Base-by-base conservation (phyloP, 495 filamentous ascomycete species). In the Aspergillus cristatus region DNA sequence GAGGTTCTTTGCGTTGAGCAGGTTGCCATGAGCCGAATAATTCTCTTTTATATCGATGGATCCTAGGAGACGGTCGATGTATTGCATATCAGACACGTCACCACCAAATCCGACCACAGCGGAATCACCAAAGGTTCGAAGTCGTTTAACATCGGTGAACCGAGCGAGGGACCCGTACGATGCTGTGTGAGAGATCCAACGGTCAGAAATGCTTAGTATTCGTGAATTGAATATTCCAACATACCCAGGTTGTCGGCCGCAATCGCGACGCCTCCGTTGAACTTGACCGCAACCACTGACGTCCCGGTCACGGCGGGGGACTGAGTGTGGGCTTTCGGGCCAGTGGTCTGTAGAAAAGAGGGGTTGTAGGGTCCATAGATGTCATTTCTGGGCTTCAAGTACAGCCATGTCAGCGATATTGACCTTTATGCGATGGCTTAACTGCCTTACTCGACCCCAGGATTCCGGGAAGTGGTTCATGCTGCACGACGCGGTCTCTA, bases 21-120 rank as follows among this genome's bases (percentile, higher is more conserved):
- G 62, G 52, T 72, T 72, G 28, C 57, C 52, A 44, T 72, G 60
- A 38, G 64, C 59, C 36, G 72, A 73, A 68, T 98, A 96, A 42
- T 86, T 84, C 67, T 97, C 91, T 56, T 81, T 72, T 68, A 89
- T 86, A 57, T 82, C 77, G 48, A 97, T 81, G 38, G 84, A 80
- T 51, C 74, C 78, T 41, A 98, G 78, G 42, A 93, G 75, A 37
- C 91, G 85, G 72, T 94, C 82, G 16, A 98, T 79, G 64, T 88
- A 86, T 67, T 98, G 91, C 91, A 98, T 97, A 70, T 98, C 91
- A 42, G 82, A 89, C 37, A 98, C 85, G 68, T 97, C 83, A 62
- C 93, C 85, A 60, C 87, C 81, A 70, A 94, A 90, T 43, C 86
- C 82, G 55, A 97, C 63, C 39, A 96, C 63, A 18, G 82, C 79